Percentiles rank a stretch among this genome's conserved stretches.
Evolutionary conservation across 192 early-diverging fungal species (phyloP).

Genomic region (Backusella sp.): DNA sequence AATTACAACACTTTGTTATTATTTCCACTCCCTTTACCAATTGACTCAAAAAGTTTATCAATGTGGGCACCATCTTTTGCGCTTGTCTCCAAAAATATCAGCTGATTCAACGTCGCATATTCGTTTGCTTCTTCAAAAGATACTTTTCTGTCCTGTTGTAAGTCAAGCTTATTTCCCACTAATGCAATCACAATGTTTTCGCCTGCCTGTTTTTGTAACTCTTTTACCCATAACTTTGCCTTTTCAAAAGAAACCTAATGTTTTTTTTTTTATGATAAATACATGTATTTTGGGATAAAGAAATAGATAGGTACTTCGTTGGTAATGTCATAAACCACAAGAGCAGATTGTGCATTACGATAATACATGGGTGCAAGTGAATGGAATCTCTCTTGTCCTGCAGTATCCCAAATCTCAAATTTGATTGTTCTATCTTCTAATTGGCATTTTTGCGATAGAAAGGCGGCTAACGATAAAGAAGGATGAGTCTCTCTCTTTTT

Average conservation of each 20-base stretch:
- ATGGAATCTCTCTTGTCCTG: conserved; percentile 97
- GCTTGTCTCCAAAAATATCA: conserved; percentile 91
- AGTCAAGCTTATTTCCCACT: conserved; percentile 96
- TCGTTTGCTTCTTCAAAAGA: conserved; percentile 50
- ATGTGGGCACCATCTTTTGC: conserved; percentile 91
- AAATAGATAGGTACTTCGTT: conserved; percentile 47
- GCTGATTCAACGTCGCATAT: conserved; percentile 61
- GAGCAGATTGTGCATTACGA: conserved; percentile 94
- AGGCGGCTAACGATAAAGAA: conserved; percentile 55
- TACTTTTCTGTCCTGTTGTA: conserved; percentile 49
- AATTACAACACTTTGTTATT: not conserved
- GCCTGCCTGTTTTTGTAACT: conserved; percentile 96
- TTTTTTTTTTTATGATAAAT: not conserved
- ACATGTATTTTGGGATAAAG: not conserved
- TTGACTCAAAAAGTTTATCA: conserved; percentile 89
- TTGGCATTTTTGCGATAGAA: conserved; percentile 94
- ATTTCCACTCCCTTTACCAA: conserved; percentile 34
- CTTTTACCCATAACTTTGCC: conserved; percentile 98
- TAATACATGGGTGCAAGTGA: conserved; percentile 95
- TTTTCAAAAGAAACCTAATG: conserved; percentile 80
- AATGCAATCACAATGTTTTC: conserved; percentile 97
- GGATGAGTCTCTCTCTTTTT: not conserved
- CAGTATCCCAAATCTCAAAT: conserved; percentile 89
- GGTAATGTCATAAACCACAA: conserved; percentile 97
- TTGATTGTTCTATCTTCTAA: conserved; percentile 85